Conservation (phyloP, 805 yeast genomes). For the Helenozyma rhizophorensis region DNA sequence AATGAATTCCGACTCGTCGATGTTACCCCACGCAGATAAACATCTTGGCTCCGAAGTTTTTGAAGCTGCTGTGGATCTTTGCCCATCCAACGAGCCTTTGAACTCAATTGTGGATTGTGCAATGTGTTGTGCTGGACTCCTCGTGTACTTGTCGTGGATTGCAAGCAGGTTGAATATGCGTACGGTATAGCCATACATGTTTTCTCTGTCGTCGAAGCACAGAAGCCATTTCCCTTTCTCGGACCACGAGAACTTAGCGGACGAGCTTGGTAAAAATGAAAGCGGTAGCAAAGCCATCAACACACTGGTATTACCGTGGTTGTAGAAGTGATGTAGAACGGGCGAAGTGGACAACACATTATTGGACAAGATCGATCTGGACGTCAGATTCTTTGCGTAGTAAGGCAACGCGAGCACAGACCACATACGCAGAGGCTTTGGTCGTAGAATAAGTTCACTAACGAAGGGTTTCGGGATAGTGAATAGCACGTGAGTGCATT, state of each 20-base stretch:
- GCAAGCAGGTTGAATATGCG: slow-evolving; percentile 26
- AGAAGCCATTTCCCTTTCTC: slow-evolving; percentile 31
- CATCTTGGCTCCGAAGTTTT: slow-evolving; percentile 1
- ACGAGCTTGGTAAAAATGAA: slow-evolving; percentile 14
- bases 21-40: slow-evolving; percentile 3
- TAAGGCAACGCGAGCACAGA: slow-evolving; percentile 26
- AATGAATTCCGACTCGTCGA: slow-evolving; percentile 2
- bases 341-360: slow-evolving; percentile 4
- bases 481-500: slow-evolving; percentile 28
- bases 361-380: slow-evolving; percentile 3
- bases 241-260: slow-evolving; percentile 26
- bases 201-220: slow-evolving; percentile 19
- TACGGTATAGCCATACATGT: slow-evolving; percentile 26
- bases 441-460: slow-evolving; percentile 15
- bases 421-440: slow-evolving; percentile 24
- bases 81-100: background rate
- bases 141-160: slow-evolving; percentile 8
- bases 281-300: slow-evolving; percentile 17
- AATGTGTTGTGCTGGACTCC: slow-evolving; percentile 2
- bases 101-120: slow-evolving; percentile 6
- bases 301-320: slow-evolving; percentile 29
- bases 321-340: slow-evolving; percentile 24
- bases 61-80: background rate
- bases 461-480: slow-evolving; percentile 31
- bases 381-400: slow-evolving; percentile 8